A percentile compares a stretch with the other conserved stretches of the same genome.
Evolutionary conservation across 371 early-diverging fungal genomes (phyloP).

Genomic region (Saksenaea oblongispora): DNA sequence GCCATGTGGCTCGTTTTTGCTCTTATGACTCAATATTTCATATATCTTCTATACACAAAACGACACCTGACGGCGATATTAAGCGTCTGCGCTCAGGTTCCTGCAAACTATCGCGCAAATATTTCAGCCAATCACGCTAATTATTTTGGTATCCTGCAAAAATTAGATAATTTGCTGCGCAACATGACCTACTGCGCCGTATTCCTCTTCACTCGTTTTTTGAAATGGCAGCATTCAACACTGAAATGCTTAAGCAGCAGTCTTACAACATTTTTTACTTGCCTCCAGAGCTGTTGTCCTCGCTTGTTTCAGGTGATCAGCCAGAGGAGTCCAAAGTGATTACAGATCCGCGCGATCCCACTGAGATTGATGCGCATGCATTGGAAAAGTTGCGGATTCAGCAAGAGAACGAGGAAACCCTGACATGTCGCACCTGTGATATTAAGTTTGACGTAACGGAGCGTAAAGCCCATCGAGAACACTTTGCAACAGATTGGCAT

Average conservation of each 20-base stretch:
- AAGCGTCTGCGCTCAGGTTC: too few species aligned
- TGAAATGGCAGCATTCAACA: background rate
- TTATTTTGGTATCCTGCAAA: too few species aligned
- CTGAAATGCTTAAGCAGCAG: constrained; percentile 9
- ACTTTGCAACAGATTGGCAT: constrained; percentile 97
- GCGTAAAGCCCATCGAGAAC: constrained; percentile 84
- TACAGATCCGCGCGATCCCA: constrained; percentile 6
- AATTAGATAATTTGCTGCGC: too few species aligned
- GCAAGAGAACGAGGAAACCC: constrained; percentile 15
- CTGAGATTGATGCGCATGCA: constrained; percentile 11
- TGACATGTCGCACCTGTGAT: constrained; percentile 84
- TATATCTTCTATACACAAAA: too few species aligned
- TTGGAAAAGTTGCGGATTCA: constrained; percentile 23
- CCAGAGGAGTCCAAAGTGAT: constrained; percentile 6
- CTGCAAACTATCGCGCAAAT: too few species aligned
- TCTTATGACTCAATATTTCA: too few species aligned
- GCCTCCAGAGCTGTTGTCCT: constrained; percentile 27
- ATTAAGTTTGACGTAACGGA: constrained; percentile 70
- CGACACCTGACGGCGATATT: too few species aligned
- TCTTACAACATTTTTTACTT: constrained; percentile 23
- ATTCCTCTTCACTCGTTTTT: background rate
- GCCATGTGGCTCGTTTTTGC: too few species aligned
- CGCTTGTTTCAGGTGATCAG: constrained; percentile 23
- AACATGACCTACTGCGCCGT: background rate
- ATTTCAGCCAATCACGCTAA: too few species aligned